Conservation (phyloP, 179 eudicot species). For the Monotropa hypopitys region DNA sequence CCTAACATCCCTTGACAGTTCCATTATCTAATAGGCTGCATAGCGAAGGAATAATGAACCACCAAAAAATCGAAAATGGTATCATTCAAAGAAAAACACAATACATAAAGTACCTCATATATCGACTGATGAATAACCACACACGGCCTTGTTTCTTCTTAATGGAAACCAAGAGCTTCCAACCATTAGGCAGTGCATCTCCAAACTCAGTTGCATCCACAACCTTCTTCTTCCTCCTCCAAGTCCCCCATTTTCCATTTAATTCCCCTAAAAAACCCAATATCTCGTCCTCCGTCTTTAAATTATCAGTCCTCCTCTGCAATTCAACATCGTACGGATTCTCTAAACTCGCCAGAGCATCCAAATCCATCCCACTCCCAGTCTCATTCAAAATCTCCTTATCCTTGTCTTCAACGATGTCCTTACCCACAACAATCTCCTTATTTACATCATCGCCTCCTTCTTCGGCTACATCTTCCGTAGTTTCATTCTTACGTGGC, state of each 20-base stretch:
- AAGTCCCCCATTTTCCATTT: conserved; percentile 79
- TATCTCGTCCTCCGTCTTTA: conserved; percentile 41
- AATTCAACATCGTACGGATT: conserved; percentile 55
- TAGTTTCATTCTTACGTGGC: conserved; percentile 20
- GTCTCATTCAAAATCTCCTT: conserved; percentile 44
- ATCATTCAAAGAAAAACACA: neutral
- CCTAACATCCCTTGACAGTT: neutral
- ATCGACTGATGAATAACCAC: conserved; percentile 70
- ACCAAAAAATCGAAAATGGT: neutral
- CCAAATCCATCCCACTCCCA: conserved; percentile 50
- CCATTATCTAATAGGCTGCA: neutral
- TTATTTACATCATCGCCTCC: conserved; percentile 1
- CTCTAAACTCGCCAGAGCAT: conserved; percentile 34
- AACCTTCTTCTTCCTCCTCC: conserved; percentile 73
- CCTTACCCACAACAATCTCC: conserved; percentile 10
- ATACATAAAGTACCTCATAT: conserved; percentile 40
- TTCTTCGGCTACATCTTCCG: neutral
- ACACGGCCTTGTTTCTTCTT: conserved; percentile 69
- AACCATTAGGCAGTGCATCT: conserved; percentile 61
- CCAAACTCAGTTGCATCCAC: conserved; percentile 74
- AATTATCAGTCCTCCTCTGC: conserved; percentile 39
- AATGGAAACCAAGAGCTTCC: conserved; percentile 55
- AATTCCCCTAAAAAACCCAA: conserved; percentile 51
- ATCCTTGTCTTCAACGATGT: conserved; percentile 28
- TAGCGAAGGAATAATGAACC: neutral